phyloP scores from a whole-genome alignment of 805 yeast genomes.

The Ascoidea rubescens region DNA sequence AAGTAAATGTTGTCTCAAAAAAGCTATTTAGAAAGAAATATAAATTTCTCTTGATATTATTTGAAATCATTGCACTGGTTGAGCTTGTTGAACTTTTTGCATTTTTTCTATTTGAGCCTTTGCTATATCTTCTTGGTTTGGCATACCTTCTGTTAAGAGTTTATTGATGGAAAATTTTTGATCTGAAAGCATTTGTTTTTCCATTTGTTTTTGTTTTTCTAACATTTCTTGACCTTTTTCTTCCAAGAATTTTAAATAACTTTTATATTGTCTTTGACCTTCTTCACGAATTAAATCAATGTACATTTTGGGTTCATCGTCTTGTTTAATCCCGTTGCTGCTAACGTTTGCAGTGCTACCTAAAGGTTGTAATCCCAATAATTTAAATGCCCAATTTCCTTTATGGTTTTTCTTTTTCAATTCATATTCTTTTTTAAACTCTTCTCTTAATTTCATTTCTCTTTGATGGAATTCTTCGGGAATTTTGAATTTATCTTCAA shows the following conservation, averaged over 20 bases:
- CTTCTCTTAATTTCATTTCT: slow-evolving; percentile 59
- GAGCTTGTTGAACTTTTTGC: background rate
- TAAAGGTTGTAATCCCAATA: slow-evolving; percentile 49
- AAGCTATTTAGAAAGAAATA: too few species aligned
- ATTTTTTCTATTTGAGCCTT: background rate
- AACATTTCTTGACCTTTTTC: slow-evolving; percentile 30
- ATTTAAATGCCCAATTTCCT: slow-evolving; percentile 38
- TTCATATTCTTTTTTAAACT: slow-evolving; percentile 45
- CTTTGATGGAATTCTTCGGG: slow-evolving; percentile 72
- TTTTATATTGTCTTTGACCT: slow-evolving; percentile 61
- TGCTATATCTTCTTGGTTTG: background rate
- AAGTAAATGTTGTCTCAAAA: too few species aligned
- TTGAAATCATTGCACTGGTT: too few species aligned
- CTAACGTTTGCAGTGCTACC: slow-evolving; percentile 25
- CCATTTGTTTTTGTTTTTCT: slow-evolving; percentile 21
- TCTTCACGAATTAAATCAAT: slow-evolving; percentile 62
- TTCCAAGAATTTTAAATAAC: slow-evolving; percentile 52
- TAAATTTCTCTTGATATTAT: too few species aligned
- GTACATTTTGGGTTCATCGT: slow-evolving; percentile 48
- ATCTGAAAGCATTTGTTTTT: slow-evolving; percentile 50
- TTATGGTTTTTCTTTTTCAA: slow-evolving; percentile 27
- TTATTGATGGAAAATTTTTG: slow-evolving; percentile 57
- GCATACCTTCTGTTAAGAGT: slow-evolving; percentile 46
- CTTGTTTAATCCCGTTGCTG: slow-evolving; percentile 1
- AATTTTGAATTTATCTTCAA: slow-evolving; percentile 48